Conservation (phyloP, 805 yeast species). For the Sugiyamaella americana region DNA sequence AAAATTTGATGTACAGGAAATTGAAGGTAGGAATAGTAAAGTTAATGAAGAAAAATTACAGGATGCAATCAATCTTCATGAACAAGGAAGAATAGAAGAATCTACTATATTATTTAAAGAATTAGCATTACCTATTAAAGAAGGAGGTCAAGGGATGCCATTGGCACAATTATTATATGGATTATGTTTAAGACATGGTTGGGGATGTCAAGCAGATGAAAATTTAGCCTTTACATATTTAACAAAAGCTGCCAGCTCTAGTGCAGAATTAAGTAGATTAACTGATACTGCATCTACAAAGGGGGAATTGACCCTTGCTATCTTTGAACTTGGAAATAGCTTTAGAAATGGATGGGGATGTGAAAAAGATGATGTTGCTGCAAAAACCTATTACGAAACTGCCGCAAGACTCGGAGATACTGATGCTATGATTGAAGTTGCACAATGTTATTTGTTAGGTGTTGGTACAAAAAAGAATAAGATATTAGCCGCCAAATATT, state of each 20-base stretch:
- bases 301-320: constrained; percentile 23
- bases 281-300: constrained; percentile 14
- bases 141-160: constrained; percentile 20
- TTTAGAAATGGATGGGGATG: constrained; percentile 32
- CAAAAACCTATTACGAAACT: constrained; percentile 26
- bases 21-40: neutral
- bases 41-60: constrained; percentile 21
- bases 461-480: constrained; percentile 29
- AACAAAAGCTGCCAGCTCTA: constrained; percentile 23
- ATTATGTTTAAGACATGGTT: constrained; percentile 28
- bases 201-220: constrained; percentile 25
- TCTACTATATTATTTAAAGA: constrained; percentile 18
- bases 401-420: constrained; percentile 31
- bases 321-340: constrained; percentile 30
- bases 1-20: neutral
- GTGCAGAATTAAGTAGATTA: constrained; percentile 20
- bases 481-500: constrained; percentile 30
- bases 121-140: constrained; percentile 18
- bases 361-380: constrained; percentile 23
- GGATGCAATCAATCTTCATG: constrained; percentile 27
- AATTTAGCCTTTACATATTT: constrained; percentile 23
- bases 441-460: constrained; percentile 26
- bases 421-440: constrained; percentile 30
- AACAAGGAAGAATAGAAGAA: constrained; percentile 21
- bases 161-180: constrained; percentile 31